These are phyloP conservation scores for Hypoxylon cercidicola DNA, from an alignment of 495 filamentous ascomycete genomes.

Conservation along the genomic window DNA sequence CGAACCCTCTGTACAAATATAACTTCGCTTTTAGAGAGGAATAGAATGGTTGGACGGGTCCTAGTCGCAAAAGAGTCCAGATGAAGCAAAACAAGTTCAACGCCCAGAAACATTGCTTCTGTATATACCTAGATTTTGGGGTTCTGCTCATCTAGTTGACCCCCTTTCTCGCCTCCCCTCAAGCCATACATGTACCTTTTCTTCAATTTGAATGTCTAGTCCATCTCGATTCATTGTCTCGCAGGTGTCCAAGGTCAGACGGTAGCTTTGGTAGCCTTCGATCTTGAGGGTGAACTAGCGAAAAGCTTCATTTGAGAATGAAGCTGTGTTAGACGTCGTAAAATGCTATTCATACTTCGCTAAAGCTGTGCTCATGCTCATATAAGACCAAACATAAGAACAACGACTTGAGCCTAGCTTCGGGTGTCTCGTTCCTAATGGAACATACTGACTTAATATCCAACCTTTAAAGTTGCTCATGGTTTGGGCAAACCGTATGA, in stretches of 20 bases:
- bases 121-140: slow-evolving; percentile 26
- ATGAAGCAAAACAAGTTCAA: slow-evolving; percentile 14
- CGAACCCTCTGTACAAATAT: slow-evolving; percentile 36
- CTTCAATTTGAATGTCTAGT: too few relatives aligned
- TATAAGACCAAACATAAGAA: too few relatives aligned
- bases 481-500: neutral
- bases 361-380: too few relatives aligned
- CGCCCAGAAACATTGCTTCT: slow-evolving; percentile 12
- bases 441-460: too few relatives aligned
- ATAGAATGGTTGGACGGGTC: slow-evolving; percentile 29
- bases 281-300: neutral
- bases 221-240: neutral
- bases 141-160: neutral
- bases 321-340: too few relatives aligned
- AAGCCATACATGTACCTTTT: slow-evolving; percentile 6
- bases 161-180: slow-evolving; percentile 1
- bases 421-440: too few relatives aligned
- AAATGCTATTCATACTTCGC: too few relatives aligned
- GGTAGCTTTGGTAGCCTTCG: too few relatives aligned
- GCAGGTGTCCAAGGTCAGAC: neutral
- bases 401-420: too few relatives aligned
- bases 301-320: too few relatives aligned
- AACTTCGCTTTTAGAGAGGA: slow-evolving; percentile 30
- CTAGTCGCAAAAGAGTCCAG: slow-evolving; percentile 16
- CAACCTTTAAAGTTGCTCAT: neutral